Evolutionary conservation across 257 asterid species (phyloP), one percentile per base, ranked within the genome.

Genomic region (Lithospermum erythrorhizon): DNA sequence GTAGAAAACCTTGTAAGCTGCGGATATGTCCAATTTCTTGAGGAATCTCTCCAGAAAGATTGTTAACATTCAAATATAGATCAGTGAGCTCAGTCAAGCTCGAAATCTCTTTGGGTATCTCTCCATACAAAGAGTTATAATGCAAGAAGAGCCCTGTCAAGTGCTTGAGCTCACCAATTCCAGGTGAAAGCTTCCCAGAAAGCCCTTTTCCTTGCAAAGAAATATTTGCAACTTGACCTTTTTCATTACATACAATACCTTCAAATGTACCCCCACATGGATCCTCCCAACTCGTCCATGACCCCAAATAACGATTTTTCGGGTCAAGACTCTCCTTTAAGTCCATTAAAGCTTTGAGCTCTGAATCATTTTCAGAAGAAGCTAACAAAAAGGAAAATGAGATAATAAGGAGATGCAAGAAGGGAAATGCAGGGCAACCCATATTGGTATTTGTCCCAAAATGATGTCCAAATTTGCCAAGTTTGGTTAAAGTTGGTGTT

Each of bases 191-290:
- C 61, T 79, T 87, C 67, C 97, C 97, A 59, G 82, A 68, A 57
- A 90, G 95, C 49, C 96, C 85, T 75, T 81, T 90, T 1, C 96
- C 96, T 78, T 90, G 98, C 73, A 90, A 71, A 0, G 98, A 83
- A 65, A 90, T 82, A 72, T 90, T 90, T 10, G 87, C 84, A 53
- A 90, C 94, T 59, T 82, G 81, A 45, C 89, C 87, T 19, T 66
- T 69, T 57, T 79, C 95, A 66, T 85, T 78, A 74, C 98, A 90
- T 19, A 83, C 94, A 27, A 90, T 82, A 4, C 98, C 98, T 62
- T 78, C 93, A 57, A 85, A 90, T 0, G 82, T 64, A 13, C 89
- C 96, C 23, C 58, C 91, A 68, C 98, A 87, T 1, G 87, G 98
- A 71, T 90, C 73, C 52, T 76, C 87, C 15, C 77, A 62, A 13